Evolutionary conservation across 306 rosid genomes (phyloP).

Genomic region (Lithocarpus polystachyus): DNA sequence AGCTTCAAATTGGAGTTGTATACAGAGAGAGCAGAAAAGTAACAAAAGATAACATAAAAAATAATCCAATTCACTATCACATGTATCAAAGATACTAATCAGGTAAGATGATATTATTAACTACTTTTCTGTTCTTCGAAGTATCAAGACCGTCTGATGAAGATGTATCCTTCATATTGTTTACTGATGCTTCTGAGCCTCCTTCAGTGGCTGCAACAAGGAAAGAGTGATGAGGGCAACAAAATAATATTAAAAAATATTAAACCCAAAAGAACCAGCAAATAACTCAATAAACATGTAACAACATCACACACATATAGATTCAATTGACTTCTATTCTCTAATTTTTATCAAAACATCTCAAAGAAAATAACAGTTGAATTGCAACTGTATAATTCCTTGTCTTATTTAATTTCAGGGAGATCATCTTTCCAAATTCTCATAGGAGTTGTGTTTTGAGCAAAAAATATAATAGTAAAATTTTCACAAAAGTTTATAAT

Average conservation of each 20-base stretch:
- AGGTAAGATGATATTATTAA: constrained; percentile 36
- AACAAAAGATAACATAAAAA: not conserved
- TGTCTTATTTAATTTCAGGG: not conserved
- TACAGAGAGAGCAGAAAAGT: not conserved
- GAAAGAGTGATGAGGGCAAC: constrained; percentile 19
- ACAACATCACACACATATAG: constrained; percentile 5
- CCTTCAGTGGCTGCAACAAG: constrained; percentile 47
- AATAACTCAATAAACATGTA: not conserved
- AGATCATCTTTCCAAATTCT: not conserved
- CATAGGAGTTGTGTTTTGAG: not conserved
- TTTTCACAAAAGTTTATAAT: too few relatives aligned
- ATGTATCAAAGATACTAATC: constrained; percentile 12
- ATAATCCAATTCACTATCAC: not conserved
- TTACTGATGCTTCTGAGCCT: constrained; percentile 36
- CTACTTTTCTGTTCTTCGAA: constrained; percentile 63
- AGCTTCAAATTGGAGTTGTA: not conserved
- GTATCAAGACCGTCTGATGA: constrained; percentile 39
- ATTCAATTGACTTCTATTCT: not conserved
- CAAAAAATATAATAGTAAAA: not conserved
- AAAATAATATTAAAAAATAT: constrained; percentile 23
- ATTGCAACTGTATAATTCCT: not conserved
- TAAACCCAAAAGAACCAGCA: constrained; percentile 18
- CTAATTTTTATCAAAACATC: not conserved
- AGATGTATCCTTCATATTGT: constrained; percentile 37
- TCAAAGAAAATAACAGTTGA: not conserved